A percentile compares a stretch with the other conserved stretches of the same genome.
Conservation (phyloP, 805 yeast genomes). For the Wickerhamomyces queroliae region DNA sequence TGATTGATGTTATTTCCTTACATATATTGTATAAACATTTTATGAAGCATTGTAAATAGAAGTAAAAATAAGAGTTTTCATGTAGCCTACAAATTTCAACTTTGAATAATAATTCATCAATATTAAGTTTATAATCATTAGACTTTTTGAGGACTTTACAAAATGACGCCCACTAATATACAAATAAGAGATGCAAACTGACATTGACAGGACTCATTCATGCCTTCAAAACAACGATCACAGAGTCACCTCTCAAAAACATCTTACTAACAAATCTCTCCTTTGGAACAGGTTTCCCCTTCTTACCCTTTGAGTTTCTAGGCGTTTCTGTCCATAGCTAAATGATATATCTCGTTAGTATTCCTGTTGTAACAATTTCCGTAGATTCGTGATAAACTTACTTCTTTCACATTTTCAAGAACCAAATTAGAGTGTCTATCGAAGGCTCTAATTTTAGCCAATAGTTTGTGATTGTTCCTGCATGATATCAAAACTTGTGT, state of each 20-base stretch:
- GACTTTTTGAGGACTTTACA: too few species aligned
- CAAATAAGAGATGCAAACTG: too few species aligned
- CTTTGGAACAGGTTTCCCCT: constrained; percentile 56
- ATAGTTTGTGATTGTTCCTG: constrained; percentile 87
- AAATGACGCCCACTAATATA: too few species aligned
- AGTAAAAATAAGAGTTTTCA: too few species aligned
- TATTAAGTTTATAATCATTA: too few species aligned
- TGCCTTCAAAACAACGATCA: constrained; percentile 69
- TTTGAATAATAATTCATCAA: too few species aligned
- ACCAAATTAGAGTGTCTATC: constrained; percentile 96
- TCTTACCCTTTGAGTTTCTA: constrained; percentile 60
- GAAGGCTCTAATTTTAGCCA: constrained; percentile 88
- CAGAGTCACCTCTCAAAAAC: constrained; percentile 94
- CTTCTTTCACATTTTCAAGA: constrained; percentile 85
- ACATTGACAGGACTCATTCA: too few species aligned
- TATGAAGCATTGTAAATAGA: too few species aligned
- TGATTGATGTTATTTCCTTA: background rate
- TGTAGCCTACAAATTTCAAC: too few species aligned
- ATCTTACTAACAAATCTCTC: constrained; percentile 84
- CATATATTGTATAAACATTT: background rate
- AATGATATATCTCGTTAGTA: background rate
- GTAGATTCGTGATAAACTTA: constrained; percentile 19
- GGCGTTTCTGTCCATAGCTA: constrained; percentile 60
- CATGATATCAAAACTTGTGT: constrained; percentile 82
- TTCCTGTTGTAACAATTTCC: background rate